Evolutionary conservation across 257 asterid species (phyloP).

Genomic region (Ilex asprella): DNA sequence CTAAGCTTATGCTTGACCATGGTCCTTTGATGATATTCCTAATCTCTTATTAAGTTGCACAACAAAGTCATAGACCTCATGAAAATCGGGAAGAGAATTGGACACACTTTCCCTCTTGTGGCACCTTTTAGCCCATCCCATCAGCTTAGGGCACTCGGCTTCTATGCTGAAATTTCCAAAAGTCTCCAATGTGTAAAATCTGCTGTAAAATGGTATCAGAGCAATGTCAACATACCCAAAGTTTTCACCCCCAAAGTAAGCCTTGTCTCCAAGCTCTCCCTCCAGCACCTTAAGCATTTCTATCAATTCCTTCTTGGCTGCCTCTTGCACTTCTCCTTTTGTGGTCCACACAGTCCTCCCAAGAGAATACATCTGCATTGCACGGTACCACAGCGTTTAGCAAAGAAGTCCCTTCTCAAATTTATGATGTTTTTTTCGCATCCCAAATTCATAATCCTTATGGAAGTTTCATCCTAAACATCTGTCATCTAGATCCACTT

Average conservation of each 20-base stretch:
- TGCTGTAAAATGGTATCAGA: constrained; percentile 9
- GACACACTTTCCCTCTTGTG: constrained; percentile 20
- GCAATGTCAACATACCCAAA: constrained; percentile 24
- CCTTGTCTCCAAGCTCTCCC: constrained; percentile 19
- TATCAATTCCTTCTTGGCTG: constrained; percentile 13
- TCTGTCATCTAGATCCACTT: too few relatives aligned
- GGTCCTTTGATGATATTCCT: not conserved
- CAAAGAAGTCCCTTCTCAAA: too few relatives aligned
- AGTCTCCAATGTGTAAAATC: constrained; percentile 15
- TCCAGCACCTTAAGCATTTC: constrained; percentile 12
- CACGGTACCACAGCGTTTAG: not conserved
- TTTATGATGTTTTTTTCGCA: too few relatives aligned
- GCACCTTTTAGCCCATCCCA: constrained; percentile 22
- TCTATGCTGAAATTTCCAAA: constrained; percentile 12
- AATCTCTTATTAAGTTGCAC: not conserved
- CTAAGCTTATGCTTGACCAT: too few relatives aligned
- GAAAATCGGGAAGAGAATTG: constrained; percentile 19
- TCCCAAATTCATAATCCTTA: too few relatives aligned
- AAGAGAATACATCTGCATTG: constrained; percentile 2
- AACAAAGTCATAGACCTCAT: constrained; percentile 4
- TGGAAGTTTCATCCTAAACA: too few relatives aligned
- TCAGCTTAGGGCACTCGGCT: constrained; percentile 18
- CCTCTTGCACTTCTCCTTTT: constrained; percentile 17
- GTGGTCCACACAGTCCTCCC: constrained; percentile 7
- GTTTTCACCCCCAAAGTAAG: constrained; percentile 18